Base-by-base conservation (phyloP, 441 rosid genomes). In the Gossypium gossypioides region DNA sequence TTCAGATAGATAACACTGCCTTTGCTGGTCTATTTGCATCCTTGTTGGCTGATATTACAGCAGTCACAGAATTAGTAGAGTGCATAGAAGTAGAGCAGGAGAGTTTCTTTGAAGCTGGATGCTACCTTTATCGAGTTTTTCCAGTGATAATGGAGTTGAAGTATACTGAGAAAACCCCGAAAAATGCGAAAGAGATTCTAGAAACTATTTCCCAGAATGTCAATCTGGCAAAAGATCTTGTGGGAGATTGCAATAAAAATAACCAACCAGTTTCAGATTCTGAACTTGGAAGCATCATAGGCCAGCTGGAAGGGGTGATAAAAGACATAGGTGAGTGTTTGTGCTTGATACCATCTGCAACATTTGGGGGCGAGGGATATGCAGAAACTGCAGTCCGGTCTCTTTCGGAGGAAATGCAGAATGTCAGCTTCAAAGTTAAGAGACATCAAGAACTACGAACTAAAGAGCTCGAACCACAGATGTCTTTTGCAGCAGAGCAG, bases 341-440 rank as follows among this genome's bases (percentile, higher is more conserved):
- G 81, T 86, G 82, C 79, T 73, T 73, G 67, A 87, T 93, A 74
- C 93, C 98, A 62, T 68, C 84, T 62, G 80, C 89, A 54, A 75
- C 86, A 32, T 84, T 83, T 64, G 82, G 63, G 34, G 85, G 72
- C 57, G 85, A 89, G 52, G 77, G 79, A 25, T 91, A 83, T 76
- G 86, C 83, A 73, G 86, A 83, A 81, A 79, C 80, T 61, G 91
- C 85, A n/a, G 77, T 88, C 66, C 76, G 64, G 40, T 69, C 90
- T 69, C 88, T 91, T 77, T 81, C 96, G 25, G 77, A 79, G 56
- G 98, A 93, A 81, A 88, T 89, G 98, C 75, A 81, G 84, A 78
- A 81, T 59, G 88, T 66, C 21, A 76, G 64, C 4, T 76, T 81
- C 54, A 81, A 80, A 62, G 78, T 70, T 50, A 44, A 61, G 29